Conservation (phyloP, 495 filamentous ascomycete genomes). For the Emericellopsis terricola region DNA sequence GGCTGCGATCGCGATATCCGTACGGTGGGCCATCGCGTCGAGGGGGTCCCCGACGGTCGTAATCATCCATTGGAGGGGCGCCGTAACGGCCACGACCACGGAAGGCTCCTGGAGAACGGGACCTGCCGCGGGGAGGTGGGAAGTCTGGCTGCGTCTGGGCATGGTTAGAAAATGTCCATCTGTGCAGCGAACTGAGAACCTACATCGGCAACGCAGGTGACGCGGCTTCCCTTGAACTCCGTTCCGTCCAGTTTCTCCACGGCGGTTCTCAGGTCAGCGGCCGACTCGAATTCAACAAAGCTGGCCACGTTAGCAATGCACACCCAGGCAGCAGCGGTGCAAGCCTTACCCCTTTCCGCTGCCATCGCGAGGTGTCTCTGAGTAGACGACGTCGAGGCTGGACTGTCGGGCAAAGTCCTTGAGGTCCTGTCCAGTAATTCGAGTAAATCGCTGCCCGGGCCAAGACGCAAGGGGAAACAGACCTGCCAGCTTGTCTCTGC, state of each 20-base stretch:
- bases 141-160: constrained; percentile 40
- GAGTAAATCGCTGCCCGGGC: constrained; percentile 35
- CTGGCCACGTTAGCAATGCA: constrained; percentile 32
- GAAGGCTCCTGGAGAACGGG: constrained; percentile 28
- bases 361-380: constrained; percentile 83
- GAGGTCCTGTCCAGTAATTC: constrained; percentile 66
- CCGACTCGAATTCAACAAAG: constrained; percentile 95
- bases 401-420: constrained; percentile 99
- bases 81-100: constrained; percentile 41
- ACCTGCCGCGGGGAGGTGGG: constrained; percentile 58
- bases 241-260: constrained; percentile 82
- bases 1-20: constrained; percentile 75
- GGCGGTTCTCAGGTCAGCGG: constrained; percentile 70
- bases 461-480: constrained; percentile 66
- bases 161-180: background rate
- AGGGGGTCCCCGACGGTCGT: constrained; percentile 62
- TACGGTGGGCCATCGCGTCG: constrained; percentile 37
- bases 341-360: constrained; percentile 73
- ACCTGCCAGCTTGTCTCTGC: constrained; percentile 99
- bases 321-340: constrained; percentile 11
- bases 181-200: constrained; percentile 11
- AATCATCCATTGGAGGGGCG: constrained; percentile 43
- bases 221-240: constrained; percentile 76
- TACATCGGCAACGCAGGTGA: constrained; percentile 78
- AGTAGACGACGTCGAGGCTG: constrained; percentile 94